Evolutionary conservation across 192 early-diverging fungal genomes (phyloP).

Genomic region (Podila clonocystis): DNA sequence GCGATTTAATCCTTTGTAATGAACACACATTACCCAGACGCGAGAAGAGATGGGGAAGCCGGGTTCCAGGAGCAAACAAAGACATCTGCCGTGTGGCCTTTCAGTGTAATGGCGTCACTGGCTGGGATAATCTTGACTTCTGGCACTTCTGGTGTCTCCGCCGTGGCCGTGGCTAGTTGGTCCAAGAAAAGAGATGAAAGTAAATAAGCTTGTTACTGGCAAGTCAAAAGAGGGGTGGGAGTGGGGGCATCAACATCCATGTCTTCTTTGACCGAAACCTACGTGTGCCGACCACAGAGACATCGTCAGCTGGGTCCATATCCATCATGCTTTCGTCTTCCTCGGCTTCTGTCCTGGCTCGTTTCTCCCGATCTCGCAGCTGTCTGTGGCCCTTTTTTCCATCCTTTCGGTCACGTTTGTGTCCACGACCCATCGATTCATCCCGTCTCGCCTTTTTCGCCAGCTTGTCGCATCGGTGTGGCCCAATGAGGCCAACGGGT

Average conservation of each 20-base stretch:
- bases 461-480: slow-evolving; percentile 72
- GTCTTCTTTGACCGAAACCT: slow-evolving; percentile 12
- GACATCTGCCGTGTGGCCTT: slow-evolving; percentile 78
- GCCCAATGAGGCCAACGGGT: slow-evolving; percentile 73
- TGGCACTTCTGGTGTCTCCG: slow-evolving; percentile 15
- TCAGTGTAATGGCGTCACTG: slow-evolving; percentile 64
- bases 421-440: slow-evolving; percentile 46
- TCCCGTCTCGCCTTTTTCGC: slow-evolving; percentile 52
- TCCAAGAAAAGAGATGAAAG: background rate
- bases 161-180: background rate
- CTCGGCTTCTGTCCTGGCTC: slow-evolving; percentile 47
- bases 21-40: slow-evolving; percentile 79
- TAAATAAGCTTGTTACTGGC: background rate
- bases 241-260: background rate
- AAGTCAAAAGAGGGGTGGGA: too few species aligned
- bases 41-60: slow-evolving; percentile 66
- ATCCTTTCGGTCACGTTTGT: slow-evolving; percentile 58
- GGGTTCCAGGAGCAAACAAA: slow-evolving; percentile 88
- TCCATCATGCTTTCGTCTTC: slow-evolving; percentile 49
- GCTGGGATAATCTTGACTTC: slow-evolving; percentile 47
- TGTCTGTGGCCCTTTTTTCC: slow-evolving; percentile 22
- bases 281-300: slow-evolving; percentile 38
- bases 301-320: slow-evolving; percentile 41
- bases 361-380: slow-evolving; percentile 58
- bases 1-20: background rate